Evolutionary conservation across 2,329 filamentous ascomycete species (phyloP), one percentile per base, ranked within the genome.

Genomic region (Penicillium sp.): DNA sequence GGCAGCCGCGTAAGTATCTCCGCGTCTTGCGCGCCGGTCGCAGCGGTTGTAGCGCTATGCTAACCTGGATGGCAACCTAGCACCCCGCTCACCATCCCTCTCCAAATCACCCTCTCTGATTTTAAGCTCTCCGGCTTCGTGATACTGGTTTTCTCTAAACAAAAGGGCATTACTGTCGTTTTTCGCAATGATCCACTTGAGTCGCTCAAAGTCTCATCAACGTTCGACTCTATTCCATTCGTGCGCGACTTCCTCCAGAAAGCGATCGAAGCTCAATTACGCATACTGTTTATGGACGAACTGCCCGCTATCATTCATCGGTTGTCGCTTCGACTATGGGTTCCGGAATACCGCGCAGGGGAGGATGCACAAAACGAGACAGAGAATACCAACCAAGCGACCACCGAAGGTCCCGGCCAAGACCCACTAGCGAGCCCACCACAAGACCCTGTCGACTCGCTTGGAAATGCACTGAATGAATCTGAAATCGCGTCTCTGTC

Each of bases 171-270:
- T 54, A 99, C 94, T 1, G 82, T 99, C 46, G 94, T 99, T 43
- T 99, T 99, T 73, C 88, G 94, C 67, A 97, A 99, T 82, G 94
- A 99, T 72, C 94, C 94, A 4, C 85, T 99, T 58, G 94, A 99
- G 73, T 97, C 93, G 4, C 86, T 99, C 68, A 97, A 97, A 79
- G 94, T 99, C 63, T 97, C 93, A 1, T 97, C 93, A 64, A 99
- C 94, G 43, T 99, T 99, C 75, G 94, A 99, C 78, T 96, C 93
- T 12, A 99, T 99, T 68, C 93, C 94, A 43, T 99, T 99, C 70
- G 94, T 99, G 59, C 89, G 94, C 64, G 92, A 99, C 74, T 97
- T 97, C 73, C 79, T 99, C 54, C 94, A 99, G 71, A 89, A 90
- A 72, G 96, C 93, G 58, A 99, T 99, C 66, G 94, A 99, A 76